Evolutionary conservation across 139 green algal species (phyloP), one percentile per base, ranked within the genome.

Genomic region (Chlamydomonas sp.): DNA sequence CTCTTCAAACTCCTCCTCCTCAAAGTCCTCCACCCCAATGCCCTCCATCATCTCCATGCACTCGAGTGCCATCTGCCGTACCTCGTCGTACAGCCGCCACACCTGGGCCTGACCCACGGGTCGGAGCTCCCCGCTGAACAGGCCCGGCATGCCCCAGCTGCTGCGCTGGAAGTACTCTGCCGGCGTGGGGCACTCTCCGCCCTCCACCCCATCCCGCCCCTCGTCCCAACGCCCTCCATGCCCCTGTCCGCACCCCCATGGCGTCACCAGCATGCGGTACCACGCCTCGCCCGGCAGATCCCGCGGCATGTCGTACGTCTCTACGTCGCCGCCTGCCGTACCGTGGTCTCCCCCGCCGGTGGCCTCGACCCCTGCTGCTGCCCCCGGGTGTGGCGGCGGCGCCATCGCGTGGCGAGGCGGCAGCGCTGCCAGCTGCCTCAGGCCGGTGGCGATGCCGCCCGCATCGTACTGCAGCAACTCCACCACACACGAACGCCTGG

Each of bases 21-120:
- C 31, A 49, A 49, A 49, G 31, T 49, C 31, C 31, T 0, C 31
- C 31, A 49, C 31, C 31, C 31, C 31, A 49, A 49, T 0, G 31
- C 0, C 31, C 31, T 49, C 31, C 18, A 86, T 68, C 57, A 5
- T 16, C 68, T 78, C n/a, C 31, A 87, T 14, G 31, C 83, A 87
- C 72, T 80, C 73, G 10, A 61, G 62, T 62, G 83, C 83, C 83
- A 87, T 72, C 1, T 1, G 15, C n/a, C 83, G 20, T 1, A 72
- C 31, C 83, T 87, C 72, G n/a, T 87, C 83, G 4, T 74, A 87
- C 83, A 87, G 17, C n/a, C 83, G 71, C 72, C 83, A 10, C 31
- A 80, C 62, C 12, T 73, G 83, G 58, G 63, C 9, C 83, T 81
- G 83, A 14, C 69, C 75, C 62, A 87, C 59, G n/a, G 72, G 83